A percentile compares a stretch with the other conserved stretches of the same genome.
Conservation (phyloP, 2,329 filamentous ascomycete genomes). For the Zymoseptoria tritici region DNA sequence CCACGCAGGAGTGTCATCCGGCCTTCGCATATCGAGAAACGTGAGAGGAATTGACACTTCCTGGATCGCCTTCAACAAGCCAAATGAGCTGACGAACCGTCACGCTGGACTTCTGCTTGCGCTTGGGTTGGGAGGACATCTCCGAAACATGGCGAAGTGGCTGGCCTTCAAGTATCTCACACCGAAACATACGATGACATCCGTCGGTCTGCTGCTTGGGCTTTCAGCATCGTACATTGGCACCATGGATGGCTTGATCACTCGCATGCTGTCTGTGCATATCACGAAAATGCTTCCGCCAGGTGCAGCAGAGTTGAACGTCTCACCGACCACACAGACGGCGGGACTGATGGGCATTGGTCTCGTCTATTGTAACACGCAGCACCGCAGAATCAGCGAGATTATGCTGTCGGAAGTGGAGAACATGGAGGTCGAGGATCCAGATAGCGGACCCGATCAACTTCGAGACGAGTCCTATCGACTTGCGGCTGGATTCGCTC, state of each 20-base stretch:
- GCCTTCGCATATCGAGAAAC: constrained; percentile 78
- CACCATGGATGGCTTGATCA: constrained; percentile 95
- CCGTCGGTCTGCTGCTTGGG: constrained; percentile 86
- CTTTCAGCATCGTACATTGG: constrained; percentile 90
- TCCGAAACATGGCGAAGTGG: constrained; percentile 95
- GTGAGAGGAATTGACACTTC: constrained; percentile 95
- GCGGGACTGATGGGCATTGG: constrained; percentile 97
- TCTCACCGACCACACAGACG: constrained; percentile 88
- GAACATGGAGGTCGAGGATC: constrained; percentile 73
- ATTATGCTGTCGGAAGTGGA: constrained; percentile 98
- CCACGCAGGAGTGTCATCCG: constrained; percentile 89
- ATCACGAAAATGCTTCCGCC: constrained; percentile 89
- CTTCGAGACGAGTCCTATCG: constrained; percentile 93
- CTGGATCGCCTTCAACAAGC: constrained; percentile 98
- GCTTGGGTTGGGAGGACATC: constrained; percentile 84
- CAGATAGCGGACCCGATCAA: constrained; percentile 58
- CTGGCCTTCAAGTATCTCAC: constrained; percentile 99
- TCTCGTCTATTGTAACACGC: constrained; percentile 85
- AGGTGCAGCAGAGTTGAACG: constrained; percentile 86
- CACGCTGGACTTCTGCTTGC: constrained; percentile 91
- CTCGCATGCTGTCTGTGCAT: constrained; percentile 86
- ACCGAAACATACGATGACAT: constrained; percentile 98
- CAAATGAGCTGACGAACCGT: constrained; percentile 84
- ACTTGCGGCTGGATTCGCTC: constrained; percentile 82
- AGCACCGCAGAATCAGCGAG: constrained; percentile 97